phyloP scores from a whole-genome alignment of 148 eudicot species.

The Heliosperma pusillum region DNA sequence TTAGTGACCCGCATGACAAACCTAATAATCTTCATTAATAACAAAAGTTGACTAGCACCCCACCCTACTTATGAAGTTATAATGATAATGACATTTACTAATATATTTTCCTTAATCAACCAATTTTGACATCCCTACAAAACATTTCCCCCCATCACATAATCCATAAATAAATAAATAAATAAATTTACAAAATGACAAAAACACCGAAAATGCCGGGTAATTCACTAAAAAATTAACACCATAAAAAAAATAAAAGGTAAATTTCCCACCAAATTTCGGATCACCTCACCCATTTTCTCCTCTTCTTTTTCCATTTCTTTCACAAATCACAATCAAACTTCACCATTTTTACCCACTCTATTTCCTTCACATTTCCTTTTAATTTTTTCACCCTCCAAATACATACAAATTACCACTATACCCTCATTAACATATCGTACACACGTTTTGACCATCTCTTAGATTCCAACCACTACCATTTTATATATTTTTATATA shows the following conservation, averaged over 20 bases:
- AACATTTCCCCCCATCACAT: background rate
- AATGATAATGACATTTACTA: too few relatives aligned
- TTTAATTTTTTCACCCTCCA: background rate
- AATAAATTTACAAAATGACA: background rate
- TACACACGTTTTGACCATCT: background rate
- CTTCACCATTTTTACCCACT: background rate
- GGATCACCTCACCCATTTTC: slow-evolving; percentile 37
- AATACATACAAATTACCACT: background rate
- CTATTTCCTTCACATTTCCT: background rate
- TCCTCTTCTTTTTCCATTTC: slow-evolving; percentile 14
- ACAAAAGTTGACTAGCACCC: background rate
- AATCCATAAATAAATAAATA: too few relatives aligned
- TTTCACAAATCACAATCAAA: slow-evolving; percentile 6
- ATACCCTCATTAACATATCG: background rate
- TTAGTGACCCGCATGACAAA: background rate
- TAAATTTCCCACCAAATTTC: slow-evolving; percentile 21
- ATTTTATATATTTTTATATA: too few relatives aligned
- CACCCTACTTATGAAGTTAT: too few relatives aligned
- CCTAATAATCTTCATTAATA: background rate
- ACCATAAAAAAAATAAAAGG: background rate
- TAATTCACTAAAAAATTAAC: slow-evolving; percentile 3
- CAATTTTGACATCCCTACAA: too few relatives aligned
- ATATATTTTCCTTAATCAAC: background rate
- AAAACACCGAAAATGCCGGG: background rate
- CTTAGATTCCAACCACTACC: background rate